phyloP scores from a whole-genome alignment of 129 eudicot genomes.

The Flaveria brownii region DNA sequence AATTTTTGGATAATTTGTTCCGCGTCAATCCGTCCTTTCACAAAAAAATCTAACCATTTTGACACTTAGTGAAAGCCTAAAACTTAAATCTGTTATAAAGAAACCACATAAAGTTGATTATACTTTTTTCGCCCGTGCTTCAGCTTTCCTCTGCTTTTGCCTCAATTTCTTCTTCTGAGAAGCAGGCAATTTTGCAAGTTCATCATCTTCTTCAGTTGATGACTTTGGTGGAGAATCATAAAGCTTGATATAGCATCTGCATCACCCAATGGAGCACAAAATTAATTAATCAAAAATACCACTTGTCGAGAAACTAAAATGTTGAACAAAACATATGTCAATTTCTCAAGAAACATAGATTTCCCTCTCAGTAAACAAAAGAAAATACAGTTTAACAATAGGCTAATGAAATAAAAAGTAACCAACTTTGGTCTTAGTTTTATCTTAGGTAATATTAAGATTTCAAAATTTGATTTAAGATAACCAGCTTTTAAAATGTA shows the following conservation, averaged over 20 bases:
- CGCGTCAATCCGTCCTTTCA: neutral
- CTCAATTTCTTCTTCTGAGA: constrained; percentile 89
- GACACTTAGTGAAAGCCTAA: neutral
- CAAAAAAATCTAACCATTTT: neutral
- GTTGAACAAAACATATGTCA: neutral
- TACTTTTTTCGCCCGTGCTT: constrained; percentile 96
- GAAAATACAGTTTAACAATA: neutral
- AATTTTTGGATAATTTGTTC: neutral
- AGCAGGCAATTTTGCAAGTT: constrained; percentile 73
- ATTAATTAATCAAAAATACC: neutral
- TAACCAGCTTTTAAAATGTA: neutral
- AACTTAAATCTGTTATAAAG: constrained; percentile 22
- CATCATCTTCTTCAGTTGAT: constrained; percentile 82
- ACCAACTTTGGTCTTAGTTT: neutral
- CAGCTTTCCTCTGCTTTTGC: constrained; percentile 94
- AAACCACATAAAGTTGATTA: neutral
- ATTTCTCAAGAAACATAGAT: neutral
- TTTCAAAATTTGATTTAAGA: neutral
- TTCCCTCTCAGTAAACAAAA: neutral
- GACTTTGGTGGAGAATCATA: constrained; percentile 95
- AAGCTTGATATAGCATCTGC: constrained; percentile 87
- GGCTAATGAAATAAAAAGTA: neutral
- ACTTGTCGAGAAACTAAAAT: constrained; percentile 7
- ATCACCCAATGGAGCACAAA: neutral
- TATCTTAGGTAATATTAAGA: neutral